A percentile compares a stretch with the other conserved stretches of the same genome.
Conservation (phyloP, 106 monocot species). For the Alisma plantagoaquatica region DNA sequence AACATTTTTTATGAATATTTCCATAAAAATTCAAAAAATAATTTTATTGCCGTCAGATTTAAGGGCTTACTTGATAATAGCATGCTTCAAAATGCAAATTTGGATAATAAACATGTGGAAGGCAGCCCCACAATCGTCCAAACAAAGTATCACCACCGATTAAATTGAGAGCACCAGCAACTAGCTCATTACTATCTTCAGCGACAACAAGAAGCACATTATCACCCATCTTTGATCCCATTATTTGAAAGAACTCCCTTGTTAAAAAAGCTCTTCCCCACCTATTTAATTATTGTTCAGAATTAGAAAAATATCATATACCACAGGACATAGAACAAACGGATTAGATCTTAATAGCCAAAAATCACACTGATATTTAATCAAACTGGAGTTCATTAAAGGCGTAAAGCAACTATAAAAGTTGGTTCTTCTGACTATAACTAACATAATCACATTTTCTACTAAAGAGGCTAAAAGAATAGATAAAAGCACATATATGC, state of each 20-base stretch:
- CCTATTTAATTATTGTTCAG: slow-evolving; percentile 13
- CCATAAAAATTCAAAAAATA: background rate
- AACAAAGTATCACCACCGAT: slow-evolving; percentile 93
- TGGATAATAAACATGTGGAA: slow-evolving; percentile 73
- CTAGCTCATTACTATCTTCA: slow-evolving; percentile 77
- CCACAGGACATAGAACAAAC: no score
- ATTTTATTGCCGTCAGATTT: no score
- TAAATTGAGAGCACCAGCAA: slow-evolving; percentile 94
- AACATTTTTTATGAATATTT: background rate
- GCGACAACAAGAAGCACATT: slow-evolving; percentile 71
- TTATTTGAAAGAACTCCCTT: slow-evolving; percentile 75
- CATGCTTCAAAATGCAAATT: slow-evolving; percentile 98
- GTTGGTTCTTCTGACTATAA: no score
- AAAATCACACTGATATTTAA: no score
- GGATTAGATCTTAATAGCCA: no score
- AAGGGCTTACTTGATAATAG: slow-evolving; percentile 97
- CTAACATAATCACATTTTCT: no score
- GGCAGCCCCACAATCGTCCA: slow-evolving; percentile 95
- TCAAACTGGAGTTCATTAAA: background rate
- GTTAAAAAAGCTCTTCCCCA: slow-evolving; percentile 94
- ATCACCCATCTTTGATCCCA: slow-evolving; percentile 89
- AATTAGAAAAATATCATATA: background rate
- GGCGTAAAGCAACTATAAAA: no score
- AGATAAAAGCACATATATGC: no score
- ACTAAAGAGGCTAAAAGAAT: no score